Base-by-base conservation (phyloP, 2,329 filamentous ascomycete genomes). In the Phialophora verrucosa region DNA sequence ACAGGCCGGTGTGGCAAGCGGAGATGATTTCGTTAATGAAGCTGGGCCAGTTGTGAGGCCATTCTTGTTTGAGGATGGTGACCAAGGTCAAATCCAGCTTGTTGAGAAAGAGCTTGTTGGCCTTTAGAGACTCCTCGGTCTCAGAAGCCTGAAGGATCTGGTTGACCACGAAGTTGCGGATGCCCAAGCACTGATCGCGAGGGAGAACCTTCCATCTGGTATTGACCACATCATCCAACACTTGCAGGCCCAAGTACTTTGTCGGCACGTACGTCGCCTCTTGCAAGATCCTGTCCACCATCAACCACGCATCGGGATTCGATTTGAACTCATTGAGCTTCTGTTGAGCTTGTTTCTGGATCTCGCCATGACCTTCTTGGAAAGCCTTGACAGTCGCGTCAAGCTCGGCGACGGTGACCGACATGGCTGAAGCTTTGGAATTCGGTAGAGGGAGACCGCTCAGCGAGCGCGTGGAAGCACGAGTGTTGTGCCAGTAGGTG, bases 11-110 rank as follows among this genome's bases (percentile, higher is more conserved):
- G 78, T 96, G 93, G 81, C 93, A 98, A 63, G 95, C 94, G 25
- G 92, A 91, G 74, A 99, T 93, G 80, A 99, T 99, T 83, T 99
- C 95, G 84, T 98, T 98, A 86, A 99, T 98, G 81, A 99, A 99
- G 23, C 93, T 97, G 11, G 96, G 95, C 95, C 96, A 99, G 84
- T 99, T 96, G 82, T 98, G 94, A 64, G 95, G 95, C 95, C 95
- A 99, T 81, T 99, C 95, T 82, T 99, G 95, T 85, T 99, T 99
- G 76, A 99, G 84, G 70, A 99, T 94, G 65, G 93, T 97, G 74
- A 99, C 92, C 70, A 99, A 90, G 65, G 98, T 94, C 74, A 99
- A 87, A 76, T 99, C 99, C 69, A 99, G 89, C 84, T 99, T 99
- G 86, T 98, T 98, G 76, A 99, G 84, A 67, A 99, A 88, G 38